Conservation (phyloP, 176 grass and related monocot genomes). For the Rhynchospora breviuscula region DNA sequence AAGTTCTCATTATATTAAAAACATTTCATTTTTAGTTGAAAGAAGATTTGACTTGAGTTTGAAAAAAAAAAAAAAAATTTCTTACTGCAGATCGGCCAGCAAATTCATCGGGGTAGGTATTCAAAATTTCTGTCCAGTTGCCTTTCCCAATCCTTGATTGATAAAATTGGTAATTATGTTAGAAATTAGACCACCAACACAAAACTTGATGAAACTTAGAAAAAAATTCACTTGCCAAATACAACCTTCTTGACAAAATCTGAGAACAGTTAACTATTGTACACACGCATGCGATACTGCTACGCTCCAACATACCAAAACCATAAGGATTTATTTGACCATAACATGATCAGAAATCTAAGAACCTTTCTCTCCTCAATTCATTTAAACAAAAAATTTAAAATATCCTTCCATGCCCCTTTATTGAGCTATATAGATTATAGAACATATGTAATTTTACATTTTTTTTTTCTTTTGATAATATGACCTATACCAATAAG, state of each 20-base stretch:
- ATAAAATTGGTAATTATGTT: background rate
- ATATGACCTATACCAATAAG: background rate
- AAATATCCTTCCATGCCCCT: background rate
- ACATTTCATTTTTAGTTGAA: background rate
- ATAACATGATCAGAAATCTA: background rate
- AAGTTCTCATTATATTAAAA: background rate
- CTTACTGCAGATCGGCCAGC: constrained; percentile 49
- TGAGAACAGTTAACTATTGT: background rate
- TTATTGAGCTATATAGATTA: too few relatives aligned
- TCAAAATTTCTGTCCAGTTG: constrained; percentile 63
- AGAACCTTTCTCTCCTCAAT: background rate
- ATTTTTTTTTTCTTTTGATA: too few relatives aligned
- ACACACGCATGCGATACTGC: background rate
- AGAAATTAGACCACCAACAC: constrained; percentile 16
- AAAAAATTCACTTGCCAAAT: background rate
- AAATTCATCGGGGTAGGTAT: constrained; percentile 44
- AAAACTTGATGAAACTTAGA: background rate
- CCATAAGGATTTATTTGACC: background rate
- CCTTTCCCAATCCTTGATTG: constrained; percentile 46
- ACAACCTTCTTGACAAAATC: background rate
- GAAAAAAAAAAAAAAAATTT: background rate
- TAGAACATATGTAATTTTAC: too few relatives aligned
- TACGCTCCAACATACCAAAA: background rate
- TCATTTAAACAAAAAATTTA: background rate
- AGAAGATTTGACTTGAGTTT: background rate